Conservation (phyloP, 202 grass and related monocot genomes). For the Setaria italica region DNA sequence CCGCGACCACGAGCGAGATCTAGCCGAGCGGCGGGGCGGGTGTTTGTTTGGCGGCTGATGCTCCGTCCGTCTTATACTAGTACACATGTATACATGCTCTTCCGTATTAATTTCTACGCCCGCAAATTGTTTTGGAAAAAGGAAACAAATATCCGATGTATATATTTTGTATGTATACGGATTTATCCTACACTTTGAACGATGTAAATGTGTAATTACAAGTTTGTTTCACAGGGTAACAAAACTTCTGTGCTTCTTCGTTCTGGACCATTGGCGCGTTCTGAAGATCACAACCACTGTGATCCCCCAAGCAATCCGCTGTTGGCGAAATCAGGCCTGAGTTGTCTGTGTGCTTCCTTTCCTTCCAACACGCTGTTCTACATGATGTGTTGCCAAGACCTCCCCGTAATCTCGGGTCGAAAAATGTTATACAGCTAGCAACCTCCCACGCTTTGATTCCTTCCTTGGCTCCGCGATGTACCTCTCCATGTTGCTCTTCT, state of each 20-base stretch:
- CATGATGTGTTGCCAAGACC: slow-evolving; percentile 16
- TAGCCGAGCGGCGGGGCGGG: no score
- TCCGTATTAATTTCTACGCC: no score
- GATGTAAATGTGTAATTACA: not conserved
- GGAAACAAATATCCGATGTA: no score
- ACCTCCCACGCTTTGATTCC: slow-evolving; percentile 86
- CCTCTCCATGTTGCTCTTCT: slow-evolving; percentile 84
- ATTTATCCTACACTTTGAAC: not conserved
- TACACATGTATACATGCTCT: no score
- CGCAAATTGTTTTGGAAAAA: not conserved
- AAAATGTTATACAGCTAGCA: slow-evolving; percentile 40
- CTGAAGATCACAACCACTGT: not conserved
- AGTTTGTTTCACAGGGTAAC: not conserved
- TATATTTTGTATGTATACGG: no score
- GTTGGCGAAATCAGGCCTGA: not conserved
- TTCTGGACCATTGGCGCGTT: not conserved
- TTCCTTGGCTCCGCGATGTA: slow-evolving; percentile 68
- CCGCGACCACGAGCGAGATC: no score
- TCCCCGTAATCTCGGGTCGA: not conserved
- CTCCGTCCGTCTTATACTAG: no score
- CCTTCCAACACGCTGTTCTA: not conserved
- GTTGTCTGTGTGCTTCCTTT: not conserved
- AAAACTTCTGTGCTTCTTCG: slow-evolving; percentile 2
- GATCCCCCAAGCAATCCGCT: not conserved
- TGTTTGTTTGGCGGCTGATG: no score